phyloP scores from a whole-genome alignment of 805 yeast genomes.

The Sungouiozyma ichnusensis region DNA sequence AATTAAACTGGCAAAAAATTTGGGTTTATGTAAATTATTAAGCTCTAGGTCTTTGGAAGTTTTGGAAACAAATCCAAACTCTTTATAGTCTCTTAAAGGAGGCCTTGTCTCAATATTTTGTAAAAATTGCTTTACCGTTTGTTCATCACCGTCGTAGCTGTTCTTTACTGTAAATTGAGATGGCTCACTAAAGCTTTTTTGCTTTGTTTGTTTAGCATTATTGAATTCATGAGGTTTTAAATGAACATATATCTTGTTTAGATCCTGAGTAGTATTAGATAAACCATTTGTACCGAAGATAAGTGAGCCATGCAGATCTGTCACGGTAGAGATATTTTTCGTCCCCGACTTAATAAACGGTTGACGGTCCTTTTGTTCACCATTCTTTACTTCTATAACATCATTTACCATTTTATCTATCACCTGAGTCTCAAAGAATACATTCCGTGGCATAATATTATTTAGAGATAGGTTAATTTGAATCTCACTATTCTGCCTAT shows the following conservation, averaged over 20 bases:
- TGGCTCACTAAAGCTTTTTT: constrained; percentile 16
- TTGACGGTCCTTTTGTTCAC: neutral
- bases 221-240: constrained; percentile 21
- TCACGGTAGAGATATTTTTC: constrained; percentile 3
- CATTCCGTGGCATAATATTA: constrained; percentile 38
- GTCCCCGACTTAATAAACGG: neutral
- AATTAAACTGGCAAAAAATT: constrained; percentile 49
- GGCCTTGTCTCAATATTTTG: constrained; percentile 46
- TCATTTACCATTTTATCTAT: constrained; percentile 2
- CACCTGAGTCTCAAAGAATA: constrained; percentile 37
- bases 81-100: constrained; percentile 46
- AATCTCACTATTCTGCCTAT: constrained; percentile 16
- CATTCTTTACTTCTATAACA: neutral
- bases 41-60: constrained; percentile 11
- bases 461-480: constrained; percentile 13
- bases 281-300: constrained; percentile 28
- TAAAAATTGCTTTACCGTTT: constrained; percentile 49
- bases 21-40: constrained; percentile 29
- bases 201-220: neutral
- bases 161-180: constrained; percentile 33
- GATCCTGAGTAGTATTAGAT: constrained; percentile 31
- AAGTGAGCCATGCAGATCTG: constrained; percentile 27
- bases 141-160: constrained; percentile 61
- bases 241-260: constrained; percentile 39
- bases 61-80: constrained; percentile 42